Evolutionary conservation across 352 stramenopile species (phyloP).

Genomic region (Globisporangium nodosum): DNA sequence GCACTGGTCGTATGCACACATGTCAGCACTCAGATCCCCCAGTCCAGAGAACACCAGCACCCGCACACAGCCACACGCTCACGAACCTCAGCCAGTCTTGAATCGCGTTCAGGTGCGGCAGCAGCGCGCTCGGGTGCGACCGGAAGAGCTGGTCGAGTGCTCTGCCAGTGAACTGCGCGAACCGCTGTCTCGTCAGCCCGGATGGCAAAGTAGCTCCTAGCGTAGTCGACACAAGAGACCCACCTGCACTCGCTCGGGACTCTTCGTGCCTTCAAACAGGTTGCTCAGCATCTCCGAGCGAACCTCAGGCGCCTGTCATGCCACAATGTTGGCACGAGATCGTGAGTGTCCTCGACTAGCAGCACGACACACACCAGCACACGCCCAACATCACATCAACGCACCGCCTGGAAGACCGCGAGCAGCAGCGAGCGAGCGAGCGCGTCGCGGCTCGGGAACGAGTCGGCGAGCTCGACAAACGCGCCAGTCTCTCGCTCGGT

Average conservation of each 20-base stretch:
- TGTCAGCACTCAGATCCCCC: background rate
- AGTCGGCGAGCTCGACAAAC: background rate
- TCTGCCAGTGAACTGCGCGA: conserved; percentile 11
- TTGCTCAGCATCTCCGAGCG: conserved; percentile 42
- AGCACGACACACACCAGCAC: background rate
- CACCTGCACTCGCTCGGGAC: conserved; percentile 7
- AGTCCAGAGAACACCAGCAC: conserved; percentile 3
- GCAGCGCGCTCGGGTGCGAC: conserved; percentile 27
- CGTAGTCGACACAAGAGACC: background rate
- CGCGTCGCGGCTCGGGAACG: conserved; percentile 2
- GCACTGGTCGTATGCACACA: conserved; percentile 12
- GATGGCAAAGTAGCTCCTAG: no score
- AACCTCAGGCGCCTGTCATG: conserved; percentile 36
- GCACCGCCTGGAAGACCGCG: conserved; percentile 15
- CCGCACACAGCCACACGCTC: background rate
- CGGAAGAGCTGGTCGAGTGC: conserved; percentile 16
- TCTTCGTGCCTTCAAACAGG: conserved; percentile 32
- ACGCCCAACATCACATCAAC: background rate
- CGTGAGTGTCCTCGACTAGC: no score
- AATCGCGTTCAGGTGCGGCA: conserved; percentile 42
- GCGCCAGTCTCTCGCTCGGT: background rate
- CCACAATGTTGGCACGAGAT: background rate
- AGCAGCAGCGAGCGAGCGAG: conserved; percentile 13
- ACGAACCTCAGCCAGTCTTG: conserved; percentile 65
- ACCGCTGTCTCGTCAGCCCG: no score